Percentiles rank a stretch among this genome's conserved stretches.
phyloP scores from a whole-genome alignment of 345 rosid genomes.

The Hypericum androsaemum region DNA sequence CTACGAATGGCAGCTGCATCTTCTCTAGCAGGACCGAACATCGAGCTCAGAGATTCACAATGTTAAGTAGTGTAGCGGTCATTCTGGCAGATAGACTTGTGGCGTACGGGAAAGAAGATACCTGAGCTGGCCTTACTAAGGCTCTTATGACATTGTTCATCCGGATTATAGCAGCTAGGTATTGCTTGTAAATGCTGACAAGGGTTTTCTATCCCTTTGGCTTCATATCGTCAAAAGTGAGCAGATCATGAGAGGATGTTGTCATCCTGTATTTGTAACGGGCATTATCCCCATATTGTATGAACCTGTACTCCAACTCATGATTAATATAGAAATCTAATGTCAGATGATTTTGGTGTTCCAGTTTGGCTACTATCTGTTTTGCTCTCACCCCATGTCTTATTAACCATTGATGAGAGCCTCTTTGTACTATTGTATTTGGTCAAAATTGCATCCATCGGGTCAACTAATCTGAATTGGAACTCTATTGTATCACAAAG shows the following conservation, averaged over 20 bases:
- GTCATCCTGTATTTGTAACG: not conserved
- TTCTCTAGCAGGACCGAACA: no score
- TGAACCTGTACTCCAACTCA: not conserved
- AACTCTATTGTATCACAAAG: no score
- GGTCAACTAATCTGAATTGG: no score
- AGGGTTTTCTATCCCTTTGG: not conserved
- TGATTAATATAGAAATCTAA: not conserved
- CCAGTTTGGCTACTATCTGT: no score
- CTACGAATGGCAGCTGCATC: no score
- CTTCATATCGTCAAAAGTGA: not conserved
- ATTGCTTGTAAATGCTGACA: constrained; percentile 25
- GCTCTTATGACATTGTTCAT: constrained; percentile 8
- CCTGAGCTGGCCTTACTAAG: constrained; percentile 10
- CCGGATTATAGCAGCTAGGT: constrained; percentile 20
- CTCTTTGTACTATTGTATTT: no score
- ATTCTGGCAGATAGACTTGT: constrained; percentile 7
- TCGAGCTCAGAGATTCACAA: no score
- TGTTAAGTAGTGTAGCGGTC: not conserved
- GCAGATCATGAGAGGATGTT: not conserved
- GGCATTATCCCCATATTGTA: not conserved
- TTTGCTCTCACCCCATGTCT: no score
- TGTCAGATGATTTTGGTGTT: no score
- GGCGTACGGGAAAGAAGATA: constrained; percentile 12
- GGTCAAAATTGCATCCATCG: no score
- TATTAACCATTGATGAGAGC: no score